phyloP scores from a whole-genome alignment of 192 early-diverging fungal species.

The Radiomyces spectabilis region DNA sequence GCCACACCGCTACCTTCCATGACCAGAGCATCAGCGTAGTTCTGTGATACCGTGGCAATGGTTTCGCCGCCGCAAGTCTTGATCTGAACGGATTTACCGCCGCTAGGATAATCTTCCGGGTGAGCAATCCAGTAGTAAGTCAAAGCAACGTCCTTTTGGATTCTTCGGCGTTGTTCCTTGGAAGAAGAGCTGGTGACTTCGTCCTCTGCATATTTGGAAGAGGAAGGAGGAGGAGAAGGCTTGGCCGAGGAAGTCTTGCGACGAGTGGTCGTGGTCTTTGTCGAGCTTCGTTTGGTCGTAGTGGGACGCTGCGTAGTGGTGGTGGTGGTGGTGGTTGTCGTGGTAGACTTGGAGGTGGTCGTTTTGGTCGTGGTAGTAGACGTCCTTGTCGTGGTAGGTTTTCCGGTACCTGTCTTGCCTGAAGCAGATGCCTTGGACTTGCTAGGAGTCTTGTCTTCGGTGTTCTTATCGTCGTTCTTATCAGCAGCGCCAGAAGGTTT shows the following conservation, averaged over 20 bases:
- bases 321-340: neutral
- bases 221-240: neutral
- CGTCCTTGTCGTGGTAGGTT: conserved; percentile 4
- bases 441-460: neutral
- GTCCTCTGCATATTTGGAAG: neutral
- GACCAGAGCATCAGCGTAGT: conserved; percentile 25
- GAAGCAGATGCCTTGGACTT: no score
- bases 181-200: neutral
- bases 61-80: conserved; percentile 27
- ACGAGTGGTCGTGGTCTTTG: neutral
- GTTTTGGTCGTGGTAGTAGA: neutral
- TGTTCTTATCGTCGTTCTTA: conserved; percentile 1
- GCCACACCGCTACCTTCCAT: conserved; percentile 34
- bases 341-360: neutral
- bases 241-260: neutral
- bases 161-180: conserved; percentile 2
- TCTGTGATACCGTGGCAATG: conserved; percentile 19
- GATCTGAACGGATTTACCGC: conserved; percentile 14
- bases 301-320: neutral
- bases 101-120: conserved; percentile 16
- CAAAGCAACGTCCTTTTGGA: conserved; percentile 19
- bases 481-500: neutral
- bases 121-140: conserved; percentile 36
- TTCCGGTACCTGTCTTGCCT: neutral
- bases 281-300: neutral